Conservation (phyloP, 2,329 filamentous ascomycete genomes). For the Fusarium incarnatum region DNA sequence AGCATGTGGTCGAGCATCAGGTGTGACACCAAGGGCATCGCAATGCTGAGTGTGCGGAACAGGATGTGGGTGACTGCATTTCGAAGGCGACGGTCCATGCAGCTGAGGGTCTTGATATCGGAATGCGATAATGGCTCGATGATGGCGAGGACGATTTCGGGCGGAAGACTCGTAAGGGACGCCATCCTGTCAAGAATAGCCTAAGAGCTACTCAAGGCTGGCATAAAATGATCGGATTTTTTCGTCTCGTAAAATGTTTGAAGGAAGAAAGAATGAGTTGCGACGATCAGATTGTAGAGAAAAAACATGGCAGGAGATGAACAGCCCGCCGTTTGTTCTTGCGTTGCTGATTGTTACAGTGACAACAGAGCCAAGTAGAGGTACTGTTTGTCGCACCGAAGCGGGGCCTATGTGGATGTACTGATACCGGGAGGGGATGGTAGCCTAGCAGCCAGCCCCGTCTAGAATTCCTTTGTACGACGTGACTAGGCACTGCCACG, state of each 20-base stretch:
- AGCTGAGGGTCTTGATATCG: not conserved
- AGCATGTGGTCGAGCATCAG: not conserved
- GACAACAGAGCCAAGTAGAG: not conserved
- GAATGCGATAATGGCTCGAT: not conserved
- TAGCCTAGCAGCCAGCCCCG: not conserved
- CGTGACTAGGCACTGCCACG: not conserved
- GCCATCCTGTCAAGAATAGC: not conserved
- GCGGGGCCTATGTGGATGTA: rapidly evolving
- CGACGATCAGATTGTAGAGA: not conserved
- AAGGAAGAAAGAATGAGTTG: not conserved
- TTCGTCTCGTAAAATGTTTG: not conserved
- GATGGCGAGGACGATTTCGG: not conserved
- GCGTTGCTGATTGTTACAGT: rapidly evolving
- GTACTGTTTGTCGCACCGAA: rapidly evolving
- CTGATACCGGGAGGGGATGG: not conserved
- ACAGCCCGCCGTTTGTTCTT: not conserved
- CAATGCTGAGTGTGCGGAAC: rapidly evolving
- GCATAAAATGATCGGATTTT: rapidly evolving
- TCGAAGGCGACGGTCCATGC: not conserved
- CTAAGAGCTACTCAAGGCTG: not conserved
- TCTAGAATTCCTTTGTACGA: not conserved
- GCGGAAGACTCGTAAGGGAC: not conserved
- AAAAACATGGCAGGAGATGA: not conserved
- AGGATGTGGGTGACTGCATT: not conserved
- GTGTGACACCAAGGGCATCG: not conserved